phyloP scores from a whole-genome alignment of 352 stramenopile species.

The Nothophytophthora sp. region DNA sequence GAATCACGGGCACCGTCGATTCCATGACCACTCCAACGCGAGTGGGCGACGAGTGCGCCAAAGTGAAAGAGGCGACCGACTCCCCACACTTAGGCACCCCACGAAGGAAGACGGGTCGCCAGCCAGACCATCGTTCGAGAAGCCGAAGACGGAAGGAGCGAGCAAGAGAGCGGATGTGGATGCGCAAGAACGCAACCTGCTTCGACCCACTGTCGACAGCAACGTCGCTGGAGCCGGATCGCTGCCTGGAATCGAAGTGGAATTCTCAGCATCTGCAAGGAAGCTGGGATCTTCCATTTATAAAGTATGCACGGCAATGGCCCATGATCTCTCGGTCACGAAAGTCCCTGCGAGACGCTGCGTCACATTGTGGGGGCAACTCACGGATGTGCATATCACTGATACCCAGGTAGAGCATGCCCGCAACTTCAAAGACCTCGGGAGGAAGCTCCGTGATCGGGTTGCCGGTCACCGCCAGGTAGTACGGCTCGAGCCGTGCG shows the following conservation, averaged over 20 bases:
- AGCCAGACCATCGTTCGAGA: conserved; percentile 11
- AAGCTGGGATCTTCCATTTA: no score
- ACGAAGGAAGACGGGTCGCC: no score
- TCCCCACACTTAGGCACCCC: no score
- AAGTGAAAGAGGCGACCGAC: no score
- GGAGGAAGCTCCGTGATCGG: conserved; percentile 21
- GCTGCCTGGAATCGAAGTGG: no score
- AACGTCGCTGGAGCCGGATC: no score
- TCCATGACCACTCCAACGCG: no score
- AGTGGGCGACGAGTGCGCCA: no score
- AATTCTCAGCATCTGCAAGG: no score
- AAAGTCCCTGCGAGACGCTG: not conserved
- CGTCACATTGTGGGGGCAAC: conserved; percentile 21
- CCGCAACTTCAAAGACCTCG: conserved; percentile 18
- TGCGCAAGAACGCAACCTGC: conserved; percentile 5
- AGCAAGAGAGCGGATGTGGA: conserved; percentile 9
- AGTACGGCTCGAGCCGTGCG: conserved; percentile 8
- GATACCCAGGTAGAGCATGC: conserved; percentile 11
- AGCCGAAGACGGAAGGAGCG: conserved; percentile 20
- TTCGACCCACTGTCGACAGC: no score
- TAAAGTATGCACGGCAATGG: no score
- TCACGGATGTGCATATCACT: conserved; percentile 14
- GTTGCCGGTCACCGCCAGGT: conserved; percentile 27
- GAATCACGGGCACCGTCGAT: no score
- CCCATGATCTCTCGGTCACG: not conserved